These are phyloP conservation scores for Aspergillus saccharolyticus DNA, from an alignment of 495 filamentous ascomycete genomes.

Conservation along the genomic window DNA sequence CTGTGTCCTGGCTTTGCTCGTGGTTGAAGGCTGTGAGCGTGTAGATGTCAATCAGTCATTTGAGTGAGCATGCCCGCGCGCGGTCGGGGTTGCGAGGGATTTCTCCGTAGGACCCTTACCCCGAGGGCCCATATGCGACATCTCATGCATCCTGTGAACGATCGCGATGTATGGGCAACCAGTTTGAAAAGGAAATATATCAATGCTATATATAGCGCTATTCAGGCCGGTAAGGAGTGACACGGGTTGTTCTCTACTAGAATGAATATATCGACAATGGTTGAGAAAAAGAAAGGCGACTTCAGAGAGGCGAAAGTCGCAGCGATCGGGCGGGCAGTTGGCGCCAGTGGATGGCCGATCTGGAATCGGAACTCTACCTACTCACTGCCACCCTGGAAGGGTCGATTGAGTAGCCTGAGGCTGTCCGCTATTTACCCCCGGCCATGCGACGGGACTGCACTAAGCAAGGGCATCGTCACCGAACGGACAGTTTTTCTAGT, in stretches of 20 bases:
- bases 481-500: too few relatives aligned
- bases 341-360: not conserved
- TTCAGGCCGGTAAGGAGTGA: not conserved
- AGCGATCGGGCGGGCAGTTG: not conserved
- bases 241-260: not conserved
- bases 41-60: not conserved
- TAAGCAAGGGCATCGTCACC: not conserved
- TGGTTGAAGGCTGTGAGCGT: conserved; percentile 74
- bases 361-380: not conserved
- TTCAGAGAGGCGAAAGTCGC: not conserved
- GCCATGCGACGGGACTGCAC: not conserved
- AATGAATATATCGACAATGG: not conserved
- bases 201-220: not conserved
- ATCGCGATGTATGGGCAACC: not conserved
- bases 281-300: not conserved
- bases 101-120: conserved; percentile 20
- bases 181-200: not conserved
- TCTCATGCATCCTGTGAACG: conserved; percentile 51
- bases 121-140: conserved; percentile 57
- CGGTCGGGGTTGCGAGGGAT: conserved; percentile 8
- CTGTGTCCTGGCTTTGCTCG: conserved; percentile 55
- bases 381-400: too few relatives aligned
- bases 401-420: not conserved
- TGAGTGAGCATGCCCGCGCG: not conserved
- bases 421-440: not conserved